Evolutionary conservation across 2,329 filamentous ascomycete species (phyloP), one percentile per base, ranked within the genome.

Genomic region (Metarhizium rileyi): DNA sequence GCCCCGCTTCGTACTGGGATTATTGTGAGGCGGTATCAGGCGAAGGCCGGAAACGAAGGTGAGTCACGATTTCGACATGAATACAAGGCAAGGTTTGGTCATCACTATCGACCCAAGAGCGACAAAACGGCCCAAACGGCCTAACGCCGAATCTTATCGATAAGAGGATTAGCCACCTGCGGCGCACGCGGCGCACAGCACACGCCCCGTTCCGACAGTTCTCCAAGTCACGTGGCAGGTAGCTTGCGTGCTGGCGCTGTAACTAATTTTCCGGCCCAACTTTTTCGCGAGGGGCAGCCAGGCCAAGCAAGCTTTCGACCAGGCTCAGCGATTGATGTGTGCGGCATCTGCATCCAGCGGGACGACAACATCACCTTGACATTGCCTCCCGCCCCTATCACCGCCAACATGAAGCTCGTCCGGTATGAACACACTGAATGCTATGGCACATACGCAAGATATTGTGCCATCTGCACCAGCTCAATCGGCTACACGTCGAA

Each of bases 391-490:
- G 4, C 38, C 20, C 38, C 16, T 25, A n/a, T 4, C 22, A 53
- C 59, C 61, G 68, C 56, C 76, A 88, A 70, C 56, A 95, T 95
- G 90, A 95, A 95, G 86, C 87, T 95, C 76, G 90, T 95, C 71
- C 87, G 90, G 90, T 95, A 81, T 74, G 84, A 48, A 45, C 27
- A 43, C 28, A 23, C 16, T 47, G 47, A 46, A 18, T 25, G 2
- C 18, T 46, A 3, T 14, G 25, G 33, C 46, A 14, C 27, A 47
- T 12, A 18, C 38, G 28, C 27, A 18, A 28, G 10, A 46, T n/a
- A 2, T 10, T 14, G 22, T 46, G 44, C 53, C 10, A 12, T n/a
- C 16, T 14, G 7, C 10, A 5, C 10, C 5, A 16, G 2, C 16
- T 6, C 35, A 38, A 38, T 38, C n/a, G 57, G 46, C 44, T 55